These are phyloP conservation scores for Lophiostoma macrostomum DNA, from an alignment of 495 filamentous ascomycete genomes.

Conservation along the genomic window DNA sequence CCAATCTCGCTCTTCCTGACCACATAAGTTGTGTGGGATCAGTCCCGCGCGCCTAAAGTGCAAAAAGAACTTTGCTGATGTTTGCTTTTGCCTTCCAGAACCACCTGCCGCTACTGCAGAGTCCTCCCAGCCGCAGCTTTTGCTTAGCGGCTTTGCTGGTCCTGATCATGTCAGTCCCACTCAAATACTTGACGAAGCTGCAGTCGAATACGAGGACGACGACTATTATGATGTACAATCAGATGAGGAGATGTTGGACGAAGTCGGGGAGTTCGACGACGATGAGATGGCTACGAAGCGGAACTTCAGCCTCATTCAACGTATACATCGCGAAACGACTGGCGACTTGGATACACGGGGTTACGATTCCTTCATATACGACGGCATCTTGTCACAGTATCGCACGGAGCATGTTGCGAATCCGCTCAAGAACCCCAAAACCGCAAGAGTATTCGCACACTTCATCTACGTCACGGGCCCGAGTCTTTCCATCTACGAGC, in stretches of 20 bases:
- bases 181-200: conserved; percentile 38
- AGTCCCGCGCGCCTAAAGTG: neutral
- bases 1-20: neutral
- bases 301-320: conserved; percentile 47
- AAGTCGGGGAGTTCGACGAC: conserved; percentile 49
- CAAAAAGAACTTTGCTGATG: conserved; percentile 21
- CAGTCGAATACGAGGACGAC: conserved; percentile 53
- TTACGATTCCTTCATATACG: conserved; percentile 64
- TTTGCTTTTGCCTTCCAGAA: conserved; percentile 27
- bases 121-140: conserved; percentile 6
- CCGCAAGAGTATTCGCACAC: conserved; percentile 84
- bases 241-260: conserved; percentile 60
- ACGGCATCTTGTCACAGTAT: conserved; percentile 77
- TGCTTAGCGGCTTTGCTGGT: conserved; percentile 20
- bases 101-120: conserved; percentile 19
- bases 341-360: conserved; percentile 54
- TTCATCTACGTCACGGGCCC: conserved; percentile 90
- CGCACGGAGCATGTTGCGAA: conserved; percentile 69
- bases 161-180: conserved; percentile 37
- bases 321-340: conserved; percentile 47
- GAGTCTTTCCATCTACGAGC: conserved; percentile 81
- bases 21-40: neutral
- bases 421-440: conserved; percentile 77
- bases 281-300: conserved; percentile 32
- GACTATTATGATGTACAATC: conserved; percentile 63